Base-by-base conservation (phyloP, 768 basidiomycete species). In the Suillus ampliporus region DNA sequence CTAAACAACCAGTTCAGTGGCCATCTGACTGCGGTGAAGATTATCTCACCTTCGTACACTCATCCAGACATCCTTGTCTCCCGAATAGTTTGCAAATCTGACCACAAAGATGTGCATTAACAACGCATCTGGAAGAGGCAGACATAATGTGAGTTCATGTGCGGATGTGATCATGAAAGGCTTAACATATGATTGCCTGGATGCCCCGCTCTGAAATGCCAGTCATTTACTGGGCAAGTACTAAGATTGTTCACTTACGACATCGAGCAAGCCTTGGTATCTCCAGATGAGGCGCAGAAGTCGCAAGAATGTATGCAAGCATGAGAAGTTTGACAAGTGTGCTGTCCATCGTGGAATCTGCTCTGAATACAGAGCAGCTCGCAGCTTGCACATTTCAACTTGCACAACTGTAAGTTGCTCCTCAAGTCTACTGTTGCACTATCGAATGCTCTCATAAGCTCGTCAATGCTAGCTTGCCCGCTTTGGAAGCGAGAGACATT, bases 291-390 rank as follows among this genome's bases (percentile, higher is more conserved):
- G 7, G 80, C 77, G 38, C 71, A 71, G 63, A 81, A 85, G 38
- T 79, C 75, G 63, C 87, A 87, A 9, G 59, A 28, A 40, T 78
- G 76, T 5, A 61, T 60, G 61, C 87, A 89, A 5, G 65, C 41
- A 64, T 89, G 88, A 21, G 73, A 65, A 1, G 88, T 84, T 38
- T 72, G 70, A 63, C 87, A 89, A 58, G 84, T 72, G 63, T 89
- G 87, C 1, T 53, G 60, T 5, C 72, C 71, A 10, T 79, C 78
- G 63, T 89, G 88, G 17, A 73, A 74, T 6, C 80, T 78, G 58
- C 74, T 74, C 34, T 74, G 78, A 10, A 87, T 58, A 62, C 88
- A 89, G 21, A 73, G 64, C 2, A 88, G 72, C 48, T 83, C 78
- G 67, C 88, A 89, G 5, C 62, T 61, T 1, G 67, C 64, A 65